These are phyloP conservation scores for Pochonia chlamydosporia DNA, from an alignment of 2,329 filamentous ascomycete species.

Conservation along the genomic window DNA sequence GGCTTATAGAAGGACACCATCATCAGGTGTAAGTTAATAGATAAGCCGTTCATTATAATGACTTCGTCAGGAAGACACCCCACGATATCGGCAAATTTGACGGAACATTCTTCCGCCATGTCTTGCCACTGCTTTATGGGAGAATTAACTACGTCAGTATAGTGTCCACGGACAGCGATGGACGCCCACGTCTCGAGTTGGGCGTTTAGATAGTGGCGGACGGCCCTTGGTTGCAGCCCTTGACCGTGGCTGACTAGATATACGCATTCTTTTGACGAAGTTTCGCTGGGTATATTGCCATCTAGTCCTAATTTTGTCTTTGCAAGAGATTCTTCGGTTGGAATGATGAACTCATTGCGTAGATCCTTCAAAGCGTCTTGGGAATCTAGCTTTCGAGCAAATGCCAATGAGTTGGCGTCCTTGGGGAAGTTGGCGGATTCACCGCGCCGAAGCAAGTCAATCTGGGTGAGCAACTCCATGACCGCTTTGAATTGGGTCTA, in stretches of 20 bases:
- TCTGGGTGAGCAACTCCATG: too few relatives aligned
- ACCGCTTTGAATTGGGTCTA: too few relatives aligned
- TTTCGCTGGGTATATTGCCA: slow-evolving; percentile 6
- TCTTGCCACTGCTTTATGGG: slow-evolving; percentile 69
- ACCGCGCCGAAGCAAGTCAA: slow-evolving; percentile 37
- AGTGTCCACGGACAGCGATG: slow-evolving; percentile 81
- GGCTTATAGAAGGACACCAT: slow-evolving; percentile 82
- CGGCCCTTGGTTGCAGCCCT: slow-evolving; percentile 71
- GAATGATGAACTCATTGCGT: slow-evolving; percentile 69
- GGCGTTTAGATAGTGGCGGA: slow-evolving; percentile 58
- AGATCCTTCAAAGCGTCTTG: slow-evolving; percentile 56
- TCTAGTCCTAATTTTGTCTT: slow-evolving; percentile 41
- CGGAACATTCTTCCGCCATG: slow-evolving; percentile 68
- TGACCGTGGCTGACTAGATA: slow-evolving; percentile 92
- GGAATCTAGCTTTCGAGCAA: slow-evolving; percentile 48
- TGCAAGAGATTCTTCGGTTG: slow-evolving; percentile 66
- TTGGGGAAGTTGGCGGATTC: slow-evolving; percentile 37
- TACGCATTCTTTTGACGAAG: slow-evolving; percentile 35
- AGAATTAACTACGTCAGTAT: slow-evolving; percentile 61
- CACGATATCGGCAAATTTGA: slow-evolving; percentile 65
- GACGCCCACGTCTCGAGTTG: slow-evolving; percentile 81
- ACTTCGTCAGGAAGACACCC: slow-evolving; percentile 69
- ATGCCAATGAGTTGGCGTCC: slow-evolving; percentile 40
- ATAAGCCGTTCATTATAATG: slow-evolving; percentile 83
- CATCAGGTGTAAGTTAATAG: slow-evolving; percentile 72